phyloP scores from a whole-genome alignment of 768 basidiomycete genomes.

The Suillus spraguei region DNA sequence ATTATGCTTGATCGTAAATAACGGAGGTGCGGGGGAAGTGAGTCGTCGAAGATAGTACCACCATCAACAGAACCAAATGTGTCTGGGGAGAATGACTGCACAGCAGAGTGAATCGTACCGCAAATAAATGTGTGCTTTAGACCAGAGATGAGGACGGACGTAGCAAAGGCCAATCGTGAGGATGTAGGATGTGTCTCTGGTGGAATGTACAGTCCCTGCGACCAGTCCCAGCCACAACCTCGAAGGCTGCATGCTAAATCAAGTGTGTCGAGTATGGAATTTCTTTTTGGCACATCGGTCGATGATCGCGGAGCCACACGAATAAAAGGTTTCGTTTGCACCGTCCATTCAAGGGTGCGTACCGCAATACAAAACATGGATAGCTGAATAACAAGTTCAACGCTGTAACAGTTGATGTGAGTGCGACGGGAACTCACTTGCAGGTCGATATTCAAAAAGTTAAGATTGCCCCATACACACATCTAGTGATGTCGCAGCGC shows the following conservation, averaged over 20 bases:
- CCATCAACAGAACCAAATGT: conserved; percentile 28
- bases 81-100: conserved; percentile 48
- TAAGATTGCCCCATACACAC: conserved; percentile 1
- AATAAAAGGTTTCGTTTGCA: conserved; percentile 15
- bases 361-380: conserved; percentile 12
- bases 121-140: conserved; percentile 40
- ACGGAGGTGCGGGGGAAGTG: conserved; percentile 27
- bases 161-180: conserved; percentile 40
- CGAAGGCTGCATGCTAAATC: conserved; percentile 56
- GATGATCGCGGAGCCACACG: conserved; percentile 14
- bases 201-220: conserved; percentile 32
- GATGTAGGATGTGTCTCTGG: conserved; percentile 42
- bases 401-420: neutral
- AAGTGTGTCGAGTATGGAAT: conserved; percentile 38
- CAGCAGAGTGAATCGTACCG: conserved; percentile 46
- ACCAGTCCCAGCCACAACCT: conserved; percentile 66
- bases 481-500: conserved; percentile 31
- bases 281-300: neutral
- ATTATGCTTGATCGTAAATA: conserved; percentile 45
- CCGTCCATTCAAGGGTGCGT: conserved; percentile 25
- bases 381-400: conserved; percentile 11
- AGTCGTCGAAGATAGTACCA: conserved; percentile 36
- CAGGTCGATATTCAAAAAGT: conserved; percentile 14
- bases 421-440: conserved; percentile 10
- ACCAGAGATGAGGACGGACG: conserved; percentile 35